Conservation (phyloP, 2,329 filamentous ascomycete species). For the Aspergillus latus region DNA sequence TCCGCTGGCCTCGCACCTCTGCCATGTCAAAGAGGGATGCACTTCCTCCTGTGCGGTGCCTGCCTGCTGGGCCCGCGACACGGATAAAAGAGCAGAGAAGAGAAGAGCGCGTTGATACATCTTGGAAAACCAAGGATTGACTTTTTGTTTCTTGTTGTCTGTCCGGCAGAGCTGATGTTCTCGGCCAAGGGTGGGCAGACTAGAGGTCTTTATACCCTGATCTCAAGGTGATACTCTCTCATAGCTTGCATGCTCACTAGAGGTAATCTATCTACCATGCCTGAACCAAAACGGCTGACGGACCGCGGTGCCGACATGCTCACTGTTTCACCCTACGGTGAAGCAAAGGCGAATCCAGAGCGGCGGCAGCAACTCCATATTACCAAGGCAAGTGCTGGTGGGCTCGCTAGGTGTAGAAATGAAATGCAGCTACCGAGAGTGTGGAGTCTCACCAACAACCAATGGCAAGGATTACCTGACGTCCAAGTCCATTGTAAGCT, state of each 20-base stretch:
- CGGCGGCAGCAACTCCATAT: constrained; percentile 6
- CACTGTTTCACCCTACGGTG: constrained; percentile 20
- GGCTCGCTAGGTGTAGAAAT: not conserved
- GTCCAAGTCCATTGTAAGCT: constrained; percentile 1
- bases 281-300: constrained; percentile 15
- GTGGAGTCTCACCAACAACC: not conserved
- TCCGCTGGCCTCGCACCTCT: constrained; percentile 53
- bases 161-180: constrained; percentile 29
- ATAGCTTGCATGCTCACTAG: not conserved
- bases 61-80: constrained; percentile 32
- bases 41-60: constrained; percentile 31
- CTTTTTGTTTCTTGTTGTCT: constrained; percentile 20
- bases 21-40: constrained; percentile 57
- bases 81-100: constrained; percentile 30
- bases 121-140: constrained; percentile 3
- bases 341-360: constrained; percentile 3
- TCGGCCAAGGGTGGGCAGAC: constrained; percentile 1
- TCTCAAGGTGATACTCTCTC: not conserved
- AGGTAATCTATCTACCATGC: constrained; percentile 6
- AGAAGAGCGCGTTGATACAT: constrained; percentile 35
- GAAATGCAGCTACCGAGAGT: constrained; percentile 2
- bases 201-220: constrained; percentile 24
- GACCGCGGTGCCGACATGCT: constrained; percentile 15
- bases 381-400: not conserved
- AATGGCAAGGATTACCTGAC: constrained; percentile 1